Percentiles rank a stretch among this genome's conserved stretches.
Evolutionary conservation across 768 basidiomycete species (phyloP).

Genomic region (Pleurotus tuber-regium): DNA sequence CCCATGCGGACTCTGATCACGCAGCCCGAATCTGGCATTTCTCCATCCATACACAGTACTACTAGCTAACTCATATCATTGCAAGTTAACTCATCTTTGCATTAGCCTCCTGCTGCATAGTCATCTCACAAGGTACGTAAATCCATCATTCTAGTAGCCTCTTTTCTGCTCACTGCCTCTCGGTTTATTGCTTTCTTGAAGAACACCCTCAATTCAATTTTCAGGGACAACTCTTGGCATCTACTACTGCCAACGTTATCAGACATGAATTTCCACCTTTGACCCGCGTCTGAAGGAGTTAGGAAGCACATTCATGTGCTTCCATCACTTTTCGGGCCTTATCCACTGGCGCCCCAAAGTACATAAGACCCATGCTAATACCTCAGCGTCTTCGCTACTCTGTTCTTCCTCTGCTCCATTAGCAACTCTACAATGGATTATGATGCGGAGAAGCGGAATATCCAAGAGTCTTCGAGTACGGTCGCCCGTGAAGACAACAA

Average conservation of each 20-base stretch:
- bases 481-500: slow-evolving; percentile 20
- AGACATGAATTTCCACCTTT: not conserved
- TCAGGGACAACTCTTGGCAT: not conserved
- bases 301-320: slow-evolving; percentile 7
- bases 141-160: too few relatives aligned
- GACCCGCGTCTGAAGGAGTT: not conserved
- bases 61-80: too few relatives aligned
- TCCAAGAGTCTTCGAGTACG: slow-evolving; percentile 16
- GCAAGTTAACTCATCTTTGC: too few relatives aligned
- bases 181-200: too few relatives aligned
- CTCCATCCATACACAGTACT: too few relatives aligned
- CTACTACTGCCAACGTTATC: not conserved
- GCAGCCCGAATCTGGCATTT: too few relatives aligned
- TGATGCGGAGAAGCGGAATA: slow-evolving; percentile 24
- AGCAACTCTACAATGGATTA: slow-evolving; percentile 19
- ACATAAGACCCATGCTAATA: not conserved
- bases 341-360: not conserved
- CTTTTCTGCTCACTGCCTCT: too few relatives aligned
- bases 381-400: not conserved
- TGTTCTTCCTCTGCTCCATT: slow-evolving; percentile 7
- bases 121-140: too few relatives aligned
- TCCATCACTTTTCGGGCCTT: not conserved
- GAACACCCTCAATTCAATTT: too few relatives aligned
- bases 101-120: too few relatives aligned
- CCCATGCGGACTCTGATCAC: too few relatives aligned